Base-by-base conservation (phyloP, 192 early-diverging fungal species). In the Backusella luteola region DNA sequence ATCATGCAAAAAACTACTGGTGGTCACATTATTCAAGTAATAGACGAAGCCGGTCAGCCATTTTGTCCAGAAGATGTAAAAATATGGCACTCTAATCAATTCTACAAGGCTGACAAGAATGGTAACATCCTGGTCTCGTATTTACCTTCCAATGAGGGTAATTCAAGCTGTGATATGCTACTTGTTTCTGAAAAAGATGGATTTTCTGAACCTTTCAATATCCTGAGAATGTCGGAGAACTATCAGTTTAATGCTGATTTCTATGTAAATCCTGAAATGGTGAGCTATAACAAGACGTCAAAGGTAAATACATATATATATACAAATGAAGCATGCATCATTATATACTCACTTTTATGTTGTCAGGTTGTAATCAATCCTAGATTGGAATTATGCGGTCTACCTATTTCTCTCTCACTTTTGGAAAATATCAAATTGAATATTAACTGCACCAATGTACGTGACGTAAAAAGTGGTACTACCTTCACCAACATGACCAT, bases 101-200 rank as follows among this genome's bases (percentile, higher is more conserved):
- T 77, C 23, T 86, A 82, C 68, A 76, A 86, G 86, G 70, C 87
- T 12, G 85, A 86, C 46, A 67, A 70, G 1, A 38, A 70, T 52
- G 82, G 85, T 11, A 81, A 86, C 34, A 78, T 88, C 34, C 34
- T 82, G 23, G 79, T 88, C 32, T 83, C 87, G 1, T 88, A 84
- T 71, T 32, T 71, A 49, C 70, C 70, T 14, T 34, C 39, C 34
- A 49, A 75, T 12, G 74, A 66, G 11, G 1, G 35, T 0, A 15
- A 15, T 1, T 26, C 15, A 0, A 42, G 34, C 6, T 56, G 29
- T 4, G n/a, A 63, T 9, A 56, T 82, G 6, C 75, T 78, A 29
- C 73, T 88, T 35, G 77, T 73, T 3, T 79, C 70, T 6, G 42
- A 56, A 32, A 56, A 82, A 12, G 79, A 80, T 21, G 82, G 74